A percentile compares a stretch with the other conserved stretches of the same genome.
phyloP scores from a whole-genome alignment of 345 rosid genomes.

The Citrus reticulata region DNA sequence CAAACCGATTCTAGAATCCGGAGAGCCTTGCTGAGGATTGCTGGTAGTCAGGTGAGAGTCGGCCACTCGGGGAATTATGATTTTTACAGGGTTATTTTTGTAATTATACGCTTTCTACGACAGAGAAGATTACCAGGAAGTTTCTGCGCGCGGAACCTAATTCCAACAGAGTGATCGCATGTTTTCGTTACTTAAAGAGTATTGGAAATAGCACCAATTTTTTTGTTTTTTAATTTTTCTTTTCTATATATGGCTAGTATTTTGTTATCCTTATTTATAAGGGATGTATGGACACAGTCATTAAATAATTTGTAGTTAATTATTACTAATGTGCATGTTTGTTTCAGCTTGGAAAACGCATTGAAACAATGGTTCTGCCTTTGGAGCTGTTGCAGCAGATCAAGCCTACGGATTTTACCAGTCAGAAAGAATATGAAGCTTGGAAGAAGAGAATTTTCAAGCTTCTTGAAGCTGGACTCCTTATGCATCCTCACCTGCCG shows the following conservation, averaged over 20 bases:
- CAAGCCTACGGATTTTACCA: constrained; percentile 67
- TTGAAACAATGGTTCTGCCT: constrained; percentile 81
- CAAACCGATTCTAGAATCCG: constrained; percentile 83
- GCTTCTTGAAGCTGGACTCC: constrained; percentile 88
- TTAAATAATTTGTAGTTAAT: not conserved
- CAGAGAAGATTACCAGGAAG: not conserved
- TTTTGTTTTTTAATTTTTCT: not conserved
- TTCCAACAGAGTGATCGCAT: not conserved
- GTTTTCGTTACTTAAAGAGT: not conserved
- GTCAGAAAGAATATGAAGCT: constrained; percentile 62
- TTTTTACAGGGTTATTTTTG: not conserved
- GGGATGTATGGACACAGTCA: not conserved
- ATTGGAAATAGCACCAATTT: not conserved
- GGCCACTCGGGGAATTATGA: too few species aligned
- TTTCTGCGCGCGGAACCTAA: not conserved
- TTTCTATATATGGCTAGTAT: not conserved
- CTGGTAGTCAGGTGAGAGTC: constrained; percentile 75
- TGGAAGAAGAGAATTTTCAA: constrained; percentile 85
- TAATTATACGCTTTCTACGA: not conserved
- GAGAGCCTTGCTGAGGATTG: constrained; percentile 73
- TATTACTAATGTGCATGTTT: constrained; percentile 16
- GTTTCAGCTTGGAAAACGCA: constrained; percentile 76
- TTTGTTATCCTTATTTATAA: too few species aligned
- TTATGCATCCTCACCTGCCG: constrained; percentile 66
- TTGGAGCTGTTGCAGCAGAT: constrained; percentile 88